These are phyloP conservation scores for Hemerocallis citrina DNA, from an alignment of 106 monocot genomes.

Conservation along the genomic window DNA sequence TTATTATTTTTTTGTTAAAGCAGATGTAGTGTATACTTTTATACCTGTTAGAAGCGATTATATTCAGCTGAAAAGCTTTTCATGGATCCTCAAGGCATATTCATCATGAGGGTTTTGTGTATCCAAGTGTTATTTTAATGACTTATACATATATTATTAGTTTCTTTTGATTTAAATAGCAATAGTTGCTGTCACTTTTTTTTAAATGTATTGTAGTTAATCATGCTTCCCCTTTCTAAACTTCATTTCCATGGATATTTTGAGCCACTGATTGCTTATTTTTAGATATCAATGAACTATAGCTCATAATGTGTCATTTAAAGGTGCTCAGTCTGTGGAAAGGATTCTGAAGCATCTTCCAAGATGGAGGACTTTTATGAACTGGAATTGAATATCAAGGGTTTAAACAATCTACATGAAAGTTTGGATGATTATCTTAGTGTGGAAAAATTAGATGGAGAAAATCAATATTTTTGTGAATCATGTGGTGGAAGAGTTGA, in stretches of 20 bases:
- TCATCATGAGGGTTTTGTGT: too few species aligned
- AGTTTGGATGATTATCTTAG: conserved; percentile 90
- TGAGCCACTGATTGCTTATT: neutral
- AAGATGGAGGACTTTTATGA: conserved; percentile 98
- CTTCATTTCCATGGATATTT: neutral
- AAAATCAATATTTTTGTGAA: conserved; percentile 95
- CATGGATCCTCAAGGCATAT: too few species aligned
- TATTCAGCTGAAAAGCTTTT: too few species aligned
- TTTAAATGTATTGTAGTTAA: too few species aligned
- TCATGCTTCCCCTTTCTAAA: neutral
- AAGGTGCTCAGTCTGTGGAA: conserved; percentile 96
- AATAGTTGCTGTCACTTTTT: too few species aligned
- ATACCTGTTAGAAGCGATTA: too few species aligned
- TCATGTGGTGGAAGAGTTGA: conserved; percentile 74
- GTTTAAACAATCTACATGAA: conserved; percentile 57
- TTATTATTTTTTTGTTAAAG: too few species aligned
- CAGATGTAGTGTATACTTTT: too few species aligned
- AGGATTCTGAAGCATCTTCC: conserved; percentile 89
- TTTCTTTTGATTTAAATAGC: too few species aligned
- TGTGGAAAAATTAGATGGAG: conserved; percentile 76
- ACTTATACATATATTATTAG: too few species aligned
- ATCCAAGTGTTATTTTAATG: too few species aligned
- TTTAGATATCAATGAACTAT: neutral
- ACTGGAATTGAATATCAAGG: conserved; percentile 95
- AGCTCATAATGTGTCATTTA: conserved; percentile 1